Percentiles rank a stretch among this genome's conserved stretches.
These are phyloP conservation scores for Dothidotthia symphoricarpi DNA, from an alignment of 2,329 filamentous ascomycete species.

Conservation along the genomic window DNA sequence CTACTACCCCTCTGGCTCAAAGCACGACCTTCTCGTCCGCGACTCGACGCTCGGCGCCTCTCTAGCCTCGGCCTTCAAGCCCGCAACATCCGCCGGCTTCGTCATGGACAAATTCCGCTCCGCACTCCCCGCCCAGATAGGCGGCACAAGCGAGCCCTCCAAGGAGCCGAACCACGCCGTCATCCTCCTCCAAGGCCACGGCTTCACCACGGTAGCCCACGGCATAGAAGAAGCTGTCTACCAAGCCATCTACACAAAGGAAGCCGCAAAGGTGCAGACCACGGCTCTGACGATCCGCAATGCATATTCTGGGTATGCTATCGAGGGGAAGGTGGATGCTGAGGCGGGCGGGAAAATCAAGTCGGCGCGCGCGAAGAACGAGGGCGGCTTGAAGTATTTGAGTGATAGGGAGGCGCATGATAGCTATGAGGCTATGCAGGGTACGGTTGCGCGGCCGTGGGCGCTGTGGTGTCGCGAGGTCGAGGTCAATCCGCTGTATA, in stretches of 20 bases:
- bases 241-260: slow-evolving; percentile 46
- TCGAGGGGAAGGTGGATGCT: slow-evolving; percentile 44
- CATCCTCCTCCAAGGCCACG: slow-evolving; percentile 47
- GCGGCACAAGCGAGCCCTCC: slow-evolving; percentile 30
- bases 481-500: slow-evolving; percentile 41
- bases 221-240: slow-evolving; percentile 49
- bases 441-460: slow-evolving; percentile 43
- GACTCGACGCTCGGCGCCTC: slow-evolving; percentile 34
- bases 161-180: slow-evolving; percentile 38
- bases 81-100: slow-evolving; percentile 40
- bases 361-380: slow-evolving; percentile 42
- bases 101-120: slow-evolving; percentile 41
- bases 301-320: slow-evolving; percentile 35
- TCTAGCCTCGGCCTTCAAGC: slow-evolving; percentile 39
- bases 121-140: slow-evolving; percentile 37
- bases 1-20: slow-evolving; percentile 29
- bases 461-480: slow-evolving; percentile 47
- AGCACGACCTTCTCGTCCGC: slow-evolving; percentile 39
- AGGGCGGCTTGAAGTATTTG: slow-evolving; percentile 45
- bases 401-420: slow-evolving; percentile 45
- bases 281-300: slow-evolving; percentile 37
- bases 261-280: slow-evolving; percentile 44
- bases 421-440: slow-evolving; percentile 40
- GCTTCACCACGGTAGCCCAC: slow-evolving; percentile 45
- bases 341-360: slow-evolving; percentile 43